phyloP scores from a whole-genome alignment of 2,329 filamentous ascomycete genomes.

The Metarhizium sp. region DNA sequence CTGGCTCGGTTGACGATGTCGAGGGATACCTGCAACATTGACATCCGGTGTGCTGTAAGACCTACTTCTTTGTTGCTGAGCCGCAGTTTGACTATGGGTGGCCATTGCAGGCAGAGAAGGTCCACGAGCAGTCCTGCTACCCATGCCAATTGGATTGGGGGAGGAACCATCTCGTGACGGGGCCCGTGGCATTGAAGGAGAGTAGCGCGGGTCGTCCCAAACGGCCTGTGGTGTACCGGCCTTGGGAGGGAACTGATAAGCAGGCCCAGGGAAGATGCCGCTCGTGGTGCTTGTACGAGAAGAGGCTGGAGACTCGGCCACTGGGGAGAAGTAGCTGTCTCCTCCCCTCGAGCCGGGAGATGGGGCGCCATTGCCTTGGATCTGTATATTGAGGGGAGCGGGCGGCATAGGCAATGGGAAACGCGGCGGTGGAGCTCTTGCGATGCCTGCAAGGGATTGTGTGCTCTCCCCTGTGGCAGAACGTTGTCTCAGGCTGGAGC shows the following conservation, averaged over 20 bases:
- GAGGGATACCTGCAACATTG: constrained; percentile 55
- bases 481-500: constrained; percentile 62
- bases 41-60: constrained; percentile 96
- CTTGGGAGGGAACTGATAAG: constrained; percentile 66
- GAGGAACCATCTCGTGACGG: constrained; percentile 69
- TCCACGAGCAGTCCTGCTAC: constrained; percentile 59
- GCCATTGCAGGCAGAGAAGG: constrained; percentile 71
- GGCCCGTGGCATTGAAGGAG: constrained; percentile 73
- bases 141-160: constrained; percentile 53
- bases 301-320: constrained; percentile 68
- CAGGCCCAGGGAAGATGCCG: constrained; percentile 52
- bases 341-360: constrained; percentile 54
- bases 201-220: constrained; percentile 77
- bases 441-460: constrained; percentile 46
- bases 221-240: constrained; percentile 54
- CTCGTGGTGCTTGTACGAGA: constrained; percentile 68
- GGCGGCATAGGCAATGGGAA: constrained; percentile 58
- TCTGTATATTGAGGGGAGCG: constrained; percentile 60
- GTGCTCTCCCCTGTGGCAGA: constrained; percentile 66
- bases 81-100: constrained; percentile 41
- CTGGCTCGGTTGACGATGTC: constrained; percentile 45
- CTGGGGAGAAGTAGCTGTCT: constrained; percentile 94
- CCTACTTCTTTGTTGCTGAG: constrained; percentile 65
- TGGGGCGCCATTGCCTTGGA: constrained; percentile 32
- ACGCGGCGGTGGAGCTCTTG: constrained; percentile 55